Base-by-base conservation (phyloP, 768 basidiomycete genomes). In the Atractiella rhizophila region DNA sequence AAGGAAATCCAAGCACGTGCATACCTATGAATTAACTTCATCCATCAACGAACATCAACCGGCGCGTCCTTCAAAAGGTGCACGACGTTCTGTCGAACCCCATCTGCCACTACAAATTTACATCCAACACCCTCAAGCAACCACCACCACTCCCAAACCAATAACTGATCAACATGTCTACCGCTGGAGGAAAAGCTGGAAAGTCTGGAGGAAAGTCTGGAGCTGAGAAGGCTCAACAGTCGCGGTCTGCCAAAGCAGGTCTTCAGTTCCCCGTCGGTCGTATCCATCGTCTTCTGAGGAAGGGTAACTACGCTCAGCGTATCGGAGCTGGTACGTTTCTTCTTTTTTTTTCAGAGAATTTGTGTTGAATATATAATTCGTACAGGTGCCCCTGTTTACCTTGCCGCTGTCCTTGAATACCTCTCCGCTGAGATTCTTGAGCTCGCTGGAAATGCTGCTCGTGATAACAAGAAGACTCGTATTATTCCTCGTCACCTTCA, bases 351-450 rank as follows among this genome's bases (percentile, higher is more conserved):
- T 9, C 12, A 2, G 15, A 19, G 4, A n/a, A 39, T 23, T 27
- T 18, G 34, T 19, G 2, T 10, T 10, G 35, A 40, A n/a, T 18
- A 7, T 1, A 5, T 5, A 25, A 16, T 5, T 27, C 9, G 15
- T 30, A 4, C 6, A 39, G 4, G 21, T 31, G 44, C 25, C 10
- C 8, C 9, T 25, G 80, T 80, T 37, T 81, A 79, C 60, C 69
- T 80, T 43, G 73, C 78, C 43, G 76, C 76, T 38, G 79, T 82
- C 40, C 67, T 83, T 21, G 81, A 83, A 59, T 83, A 85, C 58
- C 68, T 85, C n/a, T 68, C 72, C 5, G 81, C 80, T 23, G 81
- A 85, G 59, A 72, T 85, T 53, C 68, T 82, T 39, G 80, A 83
- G 59, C 64, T 82, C 33, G 77, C 80, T 40, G 80, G 80, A 52